A percentile compares a stretch with the other conserved stretches of the same genome.
These are phyloP conservation scores for Hydnomerulius pinastri DNA, from an alignment of 768 basidiomycete species.

Conservation along the genomic window DNA sequence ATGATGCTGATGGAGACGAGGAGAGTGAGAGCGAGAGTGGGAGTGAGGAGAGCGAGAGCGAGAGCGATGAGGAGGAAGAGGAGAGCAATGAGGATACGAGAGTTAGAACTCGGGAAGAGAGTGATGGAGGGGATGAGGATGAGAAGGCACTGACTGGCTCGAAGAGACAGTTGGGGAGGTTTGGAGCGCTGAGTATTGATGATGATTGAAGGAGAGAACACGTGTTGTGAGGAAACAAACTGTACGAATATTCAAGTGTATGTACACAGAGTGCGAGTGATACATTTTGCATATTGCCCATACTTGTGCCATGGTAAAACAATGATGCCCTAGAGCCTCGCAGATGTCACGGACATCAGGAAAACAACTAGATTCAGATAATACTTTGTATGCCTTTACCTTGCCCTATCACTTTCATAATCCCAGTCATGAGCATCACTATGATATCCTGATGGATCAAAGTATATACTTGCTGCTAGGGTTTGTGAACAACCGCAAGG, in stretches of 20 bases:
- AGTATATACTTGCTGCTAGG: no score
- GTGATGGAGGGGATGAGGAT: constrained; percentile 19
- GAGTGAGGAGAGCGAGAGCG: constrained; percentile 24
- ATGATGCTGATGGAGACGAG: constrained; percentile 34
- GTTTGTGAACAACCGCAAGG: no score
- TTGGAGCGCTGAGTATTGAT: constrained; percentile 33
- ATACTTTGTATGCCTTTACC: no score
- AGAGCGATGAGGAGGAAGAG: constrained; percentile 17
- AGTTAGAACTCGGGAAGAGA: no score
- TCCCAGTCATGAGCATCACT: no score
- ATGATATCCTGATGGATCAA: no score
- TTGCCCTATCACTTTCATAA: no score
- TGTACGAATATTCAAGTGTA: neutral
- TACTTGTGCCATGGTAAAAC: no score
- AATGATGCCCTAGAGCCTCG: no score
- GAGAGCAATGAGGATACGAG: constrained; percentile 15
- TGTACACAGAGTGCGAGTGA: constrained; percentile 8
- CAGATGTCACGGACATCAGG: no score
- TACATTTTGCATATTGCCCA: constrained; percentile 9
- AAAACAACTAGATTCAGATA: no score
- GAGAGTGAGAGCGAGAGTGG: constrained; percentile 32
- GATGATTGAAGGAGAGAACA: constrained; percentile 7
- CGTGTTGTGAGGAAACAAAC: no score
- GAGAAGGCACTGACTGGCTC: constrained; percentile 5
- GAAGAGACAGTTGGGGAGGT: constrained; percentile 22